Evolutionary conservation across 2,329 filamentous ascomycete species (phyloP).

Genomic region (Botrytis porri): DNA sequence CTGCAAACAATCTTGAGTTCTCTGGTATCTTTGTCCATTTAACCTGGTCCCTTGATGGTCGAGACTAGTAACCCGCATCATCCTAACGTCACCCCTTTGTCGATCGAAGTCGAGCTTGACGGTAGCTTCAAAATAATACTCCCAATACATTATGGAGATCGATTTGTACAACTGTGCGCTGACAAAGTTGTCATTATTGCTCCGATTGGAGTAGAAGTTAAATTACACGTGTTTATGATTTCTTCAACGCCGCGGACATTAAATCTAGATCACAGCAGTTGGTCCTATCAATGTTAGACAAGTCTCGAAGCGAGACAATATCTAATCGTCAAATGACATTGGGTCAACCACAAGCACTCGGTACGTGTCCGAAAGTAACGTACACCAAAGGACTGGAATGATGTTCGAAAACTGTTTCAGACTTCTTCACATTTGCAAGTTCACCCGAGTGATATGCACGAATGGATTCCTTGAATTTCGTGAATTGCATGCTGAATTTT

Average conservation of each 20-base stretch:
- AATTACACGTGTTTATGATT: constrained; percentile 16
- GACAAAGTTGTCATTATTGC: constrained; percentile 9
- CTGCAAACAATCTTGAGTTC: not conserved
- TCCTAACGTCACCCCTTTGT: not conserved
- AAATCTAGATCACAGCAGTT: constrained; percentile 3
- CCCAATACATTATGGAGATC: constrained; percentile 8
- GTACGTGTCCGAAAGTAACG: constrained; percentile 12
- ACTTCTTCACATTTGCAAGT: not conserved
- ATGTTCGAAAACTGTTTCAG: not conserved
- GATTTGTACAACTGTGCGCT: constrained; percentile 9
- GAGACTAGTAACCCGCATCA: not conserved
- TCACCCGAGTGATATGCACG: not conserved
- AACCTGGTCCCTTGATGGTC: not conserved
- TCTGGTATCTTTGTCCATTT: constrained; percentile 3
- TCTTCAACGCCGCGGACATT: constrained; percentile 12
- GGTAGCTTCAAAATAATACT: not conserved
- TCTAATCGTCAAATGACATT: constrained; percentile 11
- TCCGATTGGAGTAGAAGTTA: constrained; percentile 16
- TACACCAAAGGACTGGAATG: not conserved
- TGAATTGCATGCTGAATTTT: not conserved
- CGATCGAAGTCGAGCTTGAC: not conserved
- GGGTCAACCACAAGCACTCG: not conserved
- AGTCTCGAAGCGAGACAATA: constrained; percentile 16
- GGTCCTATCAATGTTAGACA: constrained; percentile 20
- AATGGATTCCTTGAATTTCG: not conserved